A percentile compares a stretch with the other conserved stretches of the same genome.
Evolutionary conservation across 2,329 filamentous ascomycete genomes (phyloP).

Genomic region (Pyricularia sp.): DNA sequence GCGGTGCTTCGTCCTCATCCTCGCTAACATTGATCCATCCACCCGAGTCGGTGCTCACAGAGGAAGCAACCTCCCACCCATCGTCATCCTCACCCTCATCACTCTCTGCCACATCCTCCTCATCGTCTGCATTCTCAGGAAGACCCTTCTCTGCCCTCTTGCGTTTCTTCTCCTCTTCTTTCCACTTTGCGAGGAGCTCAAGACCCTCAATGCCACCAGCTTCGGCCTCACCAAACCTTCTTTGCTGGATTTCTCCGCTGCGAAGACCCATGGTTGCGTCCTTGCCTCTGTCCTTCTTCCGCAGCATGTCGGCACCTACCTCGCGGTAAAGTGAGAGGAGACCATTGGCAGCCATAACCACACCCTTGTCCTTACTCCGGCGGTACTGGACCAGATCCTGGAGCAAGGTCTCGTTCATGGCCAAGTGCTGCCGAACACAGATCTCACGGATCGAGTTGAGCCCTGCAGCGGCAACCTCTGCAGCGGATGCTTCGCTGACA

Average conservation of each 20-base stretch:
- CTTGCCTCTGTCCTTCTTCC: conserved; percentile 85
- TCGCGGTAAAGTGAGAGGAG: conserved; percentile 85
- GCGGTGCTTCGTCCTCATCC: conserved; percentile 62
- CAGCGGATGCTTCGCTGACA: conserved; percentile 85
- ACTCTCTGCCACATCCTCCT: conserved; percentile 46
- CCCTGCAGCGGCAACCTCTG: conserved; percentile 85
- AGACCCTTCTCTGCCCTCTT: conserved; percentile 62
- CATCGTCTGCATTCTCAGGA: conserved; percentile 50
- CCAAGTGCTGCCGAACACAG: conserved; percentile 84
- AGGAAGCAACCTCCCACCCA: conserved; percentile 53
- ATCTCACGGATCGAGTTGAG: conserved; percentile 93
- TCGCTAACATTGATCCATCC: conserved; percentile 92
- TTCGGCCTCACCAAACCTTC: conserved; percentile 75
- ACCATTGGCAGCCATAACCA: conserved; percentile 97
- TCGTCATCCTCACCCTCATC: conserved; percentile 52
- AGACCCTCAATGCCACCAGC: conserved; percentile 81
- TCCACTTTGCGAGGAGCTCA: conserved; percentile 86
- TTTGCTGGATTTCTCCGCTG: conserved; percentile 64
- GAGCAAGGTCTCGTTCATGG: conserved; percentile 90
- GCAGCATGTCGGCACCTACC: conserved; percentile 79
- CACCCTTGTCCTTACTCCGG: conserved; percentile 96
- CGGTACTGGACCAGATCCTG: conserved; percentile 94
- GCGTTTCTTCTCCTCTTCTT: conserved; percentile 75
- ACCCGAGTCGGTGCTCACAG: conserved; percentile 59
- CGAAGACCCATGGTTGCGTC: conserved; percentile 74